phyloP scores from a whole-genome alignment of 495 filamentous ascomycete genomes.

The Aspergillus steynii region DNA sequence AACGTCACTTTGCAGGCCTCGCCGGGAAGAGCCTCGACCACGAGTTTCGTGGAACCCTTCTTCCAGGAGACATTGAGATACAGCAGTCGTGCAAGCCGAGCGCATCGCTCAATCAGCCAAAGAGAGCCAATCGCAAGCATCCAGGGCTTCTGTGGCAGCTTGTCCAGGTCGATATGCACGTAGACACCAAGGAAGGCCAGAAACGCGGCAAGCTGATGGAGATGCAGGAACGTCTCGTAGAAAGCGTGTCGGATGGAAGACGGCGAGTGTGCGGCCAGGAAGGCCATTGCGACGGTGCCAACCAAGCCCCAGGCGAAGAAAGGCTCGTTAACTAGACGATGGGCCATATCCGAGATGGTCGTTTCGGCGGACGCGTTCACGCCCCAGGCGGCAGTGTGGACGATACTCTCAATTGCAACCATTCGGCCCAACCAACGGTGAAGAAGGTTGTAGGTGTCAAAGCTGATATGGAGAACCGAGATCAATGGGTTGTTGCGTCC shows the following conservation, averaged over 20 bases:
- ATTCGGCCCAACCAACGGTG: slow-evolving; percentile 96
- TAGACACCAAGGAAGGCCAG: slow-evolving; percentile 66
- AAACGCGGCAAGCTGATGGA: slow-evolving; percentile 71
- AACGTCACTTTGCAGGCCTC: slow-evolving; percentile 64
- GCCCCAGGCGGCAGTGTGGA: slow-evolving; percentile 73
- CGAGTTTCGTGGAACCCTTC: slow-evolving; percentile 41
- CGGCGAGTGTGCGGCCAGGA: slow-evolving; percentile 68
- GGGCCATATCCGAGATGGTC: slow-evolving; percentile 52
- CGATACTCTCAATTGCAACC: slow-evolving; percentile 71
- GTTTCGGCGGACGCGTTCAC: slow-evolving; percentile 48
- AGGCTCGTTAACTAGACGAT: slow-evolving; percentile 60
- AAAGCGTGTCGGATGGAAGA: slow-evolving; percentile 83
- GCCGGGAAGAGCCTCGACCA: slow-evolving; percentile 53
- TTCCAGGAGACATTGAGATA: slow-evolving; percentile 60
- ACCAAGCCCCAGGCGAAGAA: slow-evolving; percentile 56
- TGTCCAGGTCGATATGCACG: slow-evolving; percentile 64
- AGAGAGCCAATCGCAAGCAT: slow-evolving; percentile 58
- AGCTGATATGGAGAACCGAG: slow-evolving; percentile 76
- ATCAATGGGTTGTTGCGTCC: slow-evolving; percentile 95
- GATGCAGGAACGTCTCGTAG: slow-evolving; percentile 81
- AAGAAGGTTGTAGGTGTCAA: slow-evolving; percentile 94
- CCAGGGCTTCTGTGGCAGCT: slow-evolving; percentile 62
- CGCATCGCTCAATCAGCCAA: slow-evolving; percentile 64
- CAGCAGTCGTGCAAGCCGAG: slow-evolving; percentile 51
- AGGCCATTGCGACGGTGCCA: slow-evolving; percentile 58